A percentile compares a stretch with the other conserved stretches of the same genome.
Evolutionary conservation across 352 stramenopile genomes (phyloP).

Genomic region (Phytophthora sp.): DNA sequence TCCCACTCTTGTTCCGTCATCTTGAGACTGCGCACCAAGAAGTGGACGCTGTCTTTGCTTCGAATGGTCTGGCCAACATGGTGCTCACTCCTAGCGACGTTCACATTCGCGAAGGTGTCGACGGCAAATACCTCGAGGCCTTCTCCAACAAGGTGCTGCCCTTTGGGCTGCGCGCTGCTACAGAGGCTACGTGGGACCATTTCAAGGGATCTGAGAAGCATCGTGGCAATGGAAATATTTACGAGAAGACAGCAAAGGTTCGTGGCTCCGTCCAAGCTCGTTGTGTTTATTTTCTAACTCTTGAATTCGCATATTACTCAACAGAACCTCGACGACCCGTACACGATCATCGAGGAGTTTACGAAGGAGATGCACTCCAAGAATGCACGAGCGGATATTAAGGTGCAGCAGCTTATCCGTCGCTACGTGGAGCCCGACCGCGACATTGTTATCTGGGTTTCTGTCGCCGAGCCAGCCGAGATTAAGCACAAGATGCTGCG

Average conservation of each 20-base stretch:
- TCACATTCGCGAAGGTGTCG: constrained; percentile 42
- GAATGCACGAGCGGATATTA: constrained; percentile 51
- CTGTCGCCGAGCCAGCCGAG: constrained; percentile 47
- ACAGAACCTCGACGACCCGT: constrained; percentile 35
- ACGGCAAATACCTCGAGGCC: constrained; percentile 48
- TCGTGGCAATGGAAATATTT: constrained; percentile 39
- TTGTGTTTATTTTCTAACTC: constrained; percentile 1
- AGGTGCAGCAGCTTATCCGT: constrained; percentile 56
- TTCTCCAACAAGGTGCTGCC: constrained; percentile 52
- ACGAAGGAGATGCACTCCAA: constrained; percentile 58
- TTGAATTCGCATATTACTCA: neutral
- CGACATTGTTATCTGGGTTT: constrained; percentile 57
- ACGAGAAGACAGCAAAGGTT: constrained; percentile 44
- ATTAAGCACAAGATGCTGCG: constrained; percentile 54
- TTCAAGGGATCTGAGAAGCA: constrained; percentile 50
- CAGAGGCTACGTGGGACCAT: constrained; percentile 47
- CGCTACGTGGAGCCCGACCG: constrained; percentile 56
- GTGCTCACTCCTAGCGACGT: constrained; percentile 38
- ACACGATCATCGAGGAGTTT: constrained; percentile 63
- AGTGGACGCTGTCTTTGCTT: constrained; percentile 39
- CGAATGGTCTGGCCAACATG: constrained; percentile 43
- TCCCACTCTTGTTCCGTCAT: constrained; percentile 37
- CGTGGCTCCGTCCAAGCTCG: neutral
- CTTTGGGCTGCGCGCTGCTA: constrained; percentile 43
- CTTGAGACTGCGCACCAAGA: constrained; percentile 37